Evolutionary conservation across 495 filamentous ascomycete species (phyloP).

Genomic region (Penicillium riverlandense): DNA sequence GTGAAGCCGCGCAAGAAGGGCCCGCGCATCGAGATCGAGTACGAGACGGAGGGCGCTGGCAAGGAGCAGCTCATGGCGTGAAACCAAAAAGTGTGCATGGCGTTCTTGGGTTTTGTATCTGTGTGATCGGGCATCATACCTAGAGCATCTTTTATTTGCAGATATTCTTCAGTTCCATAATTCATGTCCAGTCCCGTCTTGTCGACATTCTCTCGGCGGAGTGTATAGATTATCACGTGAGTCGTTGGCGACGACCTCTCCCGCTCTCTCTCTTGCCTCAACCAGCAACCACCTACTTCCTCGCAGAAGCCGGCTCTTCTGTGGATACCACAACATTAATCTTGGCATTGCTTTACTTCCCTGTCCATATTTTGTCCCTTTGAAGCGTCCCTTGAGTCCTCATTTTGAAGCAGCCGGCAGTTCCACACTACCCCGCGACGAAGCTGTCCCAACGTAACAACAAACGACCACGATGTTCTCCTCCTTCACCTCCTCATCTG

Average conservation of each 20-base stretch:
- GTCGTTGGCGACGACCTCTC: neutral
- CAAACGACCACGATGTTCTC: slow-evolving; percentile 69
- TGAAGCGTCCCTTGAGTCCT: too few species aligned
- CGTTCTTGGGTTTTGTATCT: slow-evolving; percentile 26
- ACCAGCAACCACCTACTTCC: neutral
- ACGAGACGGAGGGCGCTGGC: slow-evolving; percentile 53
- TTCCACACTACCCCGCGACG: slow-evolving; percentile 15
- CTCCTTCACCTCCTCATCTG: slow-evolving; percentile 52
- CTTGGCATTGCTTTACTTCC: neutral
- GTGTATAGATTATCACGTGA: neutral
- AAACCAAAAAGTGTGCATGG: slow-evolving; percentile 32
- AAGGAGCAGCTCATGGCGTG: slow-evolving; percentile 42
- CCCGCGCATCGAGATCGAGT: slow-evolving; percentile 62
- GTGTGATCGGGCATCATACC: slow-evolving; percentile 33
- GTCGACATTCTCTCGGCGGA: neutral
- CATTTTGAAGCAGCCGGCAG: too few species aligned
- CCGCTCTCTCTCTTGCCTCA: neutral
- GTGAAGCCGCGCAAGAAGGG: slow-evolving; percentile 61
- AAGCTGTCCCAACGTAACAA: slow-evolving; percentile 30
- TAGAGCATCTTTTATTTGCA: slow-evolving; percentile 17
- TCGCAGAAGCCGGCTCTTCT: slow-evolving; percentile 19
- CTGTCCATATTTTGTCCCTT: too few species aligned
- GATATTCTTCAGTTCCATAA: neutral
- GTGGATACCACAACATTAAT: neutral
- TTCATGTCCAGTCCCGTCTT: neutral